Conservation (phyloP, 2,329 filamentous ascomycete species). For the Emmonsia crescens region DNA sequence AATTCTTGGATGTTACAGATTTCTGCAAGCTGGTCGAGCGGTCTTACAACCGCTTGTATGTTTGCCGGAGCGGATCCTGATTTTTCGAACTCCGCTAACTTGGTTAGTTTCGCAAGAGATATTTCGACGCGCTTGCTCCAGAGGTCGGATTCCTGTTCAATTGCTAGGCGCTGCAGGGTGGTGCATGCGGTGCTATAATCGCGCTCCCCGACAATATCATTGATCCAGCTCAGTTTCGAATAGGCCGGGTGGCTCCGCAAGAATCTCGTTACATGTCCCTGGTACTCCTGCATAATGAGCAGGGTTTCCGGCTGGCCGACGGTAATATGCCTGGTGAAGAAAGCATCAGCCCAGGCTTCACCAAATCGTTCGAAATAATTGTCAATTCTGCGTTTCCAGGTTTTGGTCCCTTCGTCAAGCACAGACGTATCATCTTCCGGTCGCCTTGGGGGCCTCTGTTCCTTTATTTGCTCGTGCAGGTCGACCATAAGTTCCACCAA, state of each 20-base stretch:
- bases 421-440: slow-evolving; percentile 10
- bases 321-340: slow-evolving; percentile 67
- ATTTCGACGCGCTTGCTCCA: slow-evolving; percentile 94
- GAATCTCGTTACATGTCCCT: slow-evolving; percentile 64
- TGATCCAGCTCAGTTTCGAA: slow-evolving; percentile 84
- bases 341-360: slow-evolving; percentile 49
- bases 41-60: slow-evolving; percentile 37
- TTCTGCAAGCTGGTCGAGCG: slow-evolving; percentile 53
- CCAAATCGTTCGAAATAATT: slow-evolving; percentile 43
- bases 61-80: slow-evolving; percentile 19
- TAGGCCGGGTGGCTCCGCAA: slow-evolving; percentile 61
- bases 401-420: slow-evolving; percentile 21
- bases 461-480: slow-evolving; percentile 29
- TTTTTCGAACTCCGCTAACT: slow-evolving; percentile 50
- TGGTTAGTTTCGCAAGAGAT: slow-evolving; percentile 73
- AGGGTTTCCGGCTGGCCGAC: slow-evolving; percentile 56
- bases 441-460: slow-evolving; percentile 13
- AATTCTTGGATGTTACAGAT: slow-evolving; percentile 70
- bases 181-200: slow-evolving; percentile 64
- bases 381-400: slow-evolving; percentile 24
- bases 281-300: slow-evolving; percentile 59
- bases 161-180: slow-evolving; percentile 59
- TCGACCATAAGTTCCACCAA: slow-evolving; percentile 43
- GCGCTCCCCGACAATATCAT: slow-evolving; percentile 68
- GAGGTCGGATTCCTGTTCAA: slow-evolving; percentile 61